phyloP scores from a whole-genome alignment of 495 filamentous ascomycete genomes.

The Talaromyces liani region DNA sequence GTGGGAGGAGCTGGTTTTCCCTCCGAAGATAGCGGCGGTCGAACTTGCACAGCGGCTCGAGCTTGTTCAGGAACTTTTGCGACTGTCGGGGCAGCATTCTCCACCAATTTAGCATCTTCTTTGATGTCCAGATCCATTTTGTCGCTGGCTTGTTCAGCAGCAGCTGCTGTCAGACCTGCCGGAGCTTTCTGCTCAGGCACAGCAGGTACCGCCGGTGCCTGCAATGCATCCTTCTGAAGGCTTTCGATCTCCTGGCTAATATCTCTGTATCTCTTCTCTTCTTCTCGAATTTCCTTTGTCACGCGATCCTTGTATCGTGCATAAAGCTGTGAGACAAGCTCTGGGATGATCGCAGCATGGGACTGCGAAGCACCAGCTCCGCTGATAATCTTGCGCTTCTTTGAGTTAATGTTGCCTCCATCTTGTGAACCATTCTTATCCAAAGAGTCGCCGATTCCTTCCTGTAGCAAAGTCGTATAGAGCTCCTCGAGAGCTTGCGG shows the following conservation, averaged over 20 bases:
- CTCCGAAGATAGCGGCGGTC: conserved; percentile 3
- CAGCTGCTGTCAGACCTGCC: conserved; percentile 1
- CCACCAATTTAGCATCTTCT: conserved; percentile 14
- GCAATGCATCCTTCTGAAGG: conserved; percentile 54
- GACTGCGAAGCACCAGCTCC: conserved; percentile 55
- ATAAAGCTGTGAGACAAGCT: conserved; percentile 65
- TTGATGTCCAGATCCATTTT: conserved; percentile 30
- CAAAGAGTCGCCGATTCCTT: conserved; percentile 48
- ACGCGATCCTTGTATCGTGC: conserved; percentile 61
- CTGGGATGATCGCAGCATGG: conserved; percentile 58
- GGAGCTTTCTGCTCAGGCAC: conserved; percentile 12
- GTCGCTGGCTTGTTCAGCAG: conserved; percentile 14
- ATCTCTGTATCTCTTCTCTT: conserved; percentile 60
- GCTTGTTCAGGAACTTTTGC: not conserved
- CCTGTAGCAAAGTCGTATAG: conserved; percentile 66
- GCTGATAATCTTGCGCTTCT: conserved; percentile 66
- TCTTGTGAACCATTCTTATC: conserved; percentile 26
- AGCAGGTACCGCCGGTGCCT: conserved; percentile 23
- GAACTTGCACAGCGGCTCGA: not conserved
- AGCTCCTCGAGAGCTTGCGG: conserved; percentile 72
- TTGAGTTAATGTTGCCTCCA: conserved; percentile 37
- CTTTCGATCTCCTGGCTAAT: conserved; percentile 60
- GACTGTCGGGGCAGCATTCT: conserved; percentile 14
- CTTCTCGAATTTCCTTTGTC: conserved; percentile 60
- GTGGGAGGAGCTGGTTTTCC: not conserved